Evolutionary conservation across 2,329 filamentous ascomycete species (phyloP).

Genomic region (Sporothrix variecibatus): DNA sequence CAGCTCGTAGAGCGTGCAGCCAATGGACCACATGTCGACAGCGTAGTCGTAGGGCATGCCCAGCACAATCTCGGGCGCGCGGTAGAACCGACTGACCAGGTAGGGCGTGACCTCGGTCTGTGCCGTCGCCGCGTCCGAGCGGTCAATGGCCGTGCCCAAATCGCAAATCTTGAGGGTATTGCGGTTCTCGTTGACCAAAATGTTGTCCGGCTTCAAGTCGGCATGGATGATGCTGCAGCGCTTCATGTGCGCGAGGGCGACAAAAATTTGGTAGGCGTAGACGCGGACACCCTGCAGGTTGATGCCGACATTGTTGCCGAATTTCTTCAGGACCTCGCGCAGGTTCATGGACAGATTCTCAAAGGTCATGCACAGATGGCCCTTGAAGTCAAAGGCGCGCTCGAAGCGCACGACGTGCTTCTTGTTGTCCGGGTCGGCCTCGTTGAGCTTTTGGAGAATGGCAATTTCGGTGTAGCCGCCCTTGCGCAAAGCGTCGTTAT

Average conservation of each 20-base stretch:
- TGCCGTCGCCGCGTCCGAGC: conserved; percentile 70
- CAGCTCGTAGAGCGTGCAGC: conserved; percentile 93
- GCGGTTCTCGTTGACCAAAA: conserved; percentile 82
- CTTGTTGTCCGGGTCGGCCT: conserved; percentile 82
- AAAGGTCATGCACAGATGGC: conserved; percentile 94
- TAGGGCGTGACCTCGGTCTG: conserved; percentile 89
- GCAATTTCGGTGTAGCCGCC: conserved; percentile 93
- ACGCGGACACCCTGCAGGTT: conserved; percentile 83
- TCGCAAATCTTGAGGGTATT: conserved; percentile 93
- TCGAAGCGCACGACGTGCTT: conserved; percentile 90
- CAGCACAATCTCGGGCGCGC: conserved; percentile 93
- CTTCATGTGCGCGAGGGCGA: conserved; percentile 82
- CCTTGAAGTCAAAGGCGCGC: conserved; percentile 88
- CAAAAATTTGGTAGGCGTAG: conserved; percentile 93
- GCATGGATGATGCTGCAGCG: conserved; percentile 94
- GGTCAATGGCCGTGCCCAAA: conserved; percentile 91
- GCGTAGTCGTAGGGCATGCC: conserved; percentile 95
- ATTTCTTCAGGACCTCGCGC: conserved; percentile 92
- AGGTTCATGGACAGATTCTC: conserved; percentile 93
- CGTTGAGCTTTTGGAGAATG: conserved; percentile 83
- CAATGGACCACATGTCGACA: conserved; percentile 97
- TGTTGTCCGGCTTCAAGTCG: conserved; percentile 97
- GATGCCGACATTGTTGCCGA: conserved; percentile 90
- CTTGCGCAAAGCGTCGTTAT: conserved; percentile 90
- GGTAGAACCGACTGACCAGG: conserved; percentile 94